Evolutionary conservation across 805 yeast genomes (phyloP).

Genomic region (Wickerhamomyces hampshirensis): DNA sequence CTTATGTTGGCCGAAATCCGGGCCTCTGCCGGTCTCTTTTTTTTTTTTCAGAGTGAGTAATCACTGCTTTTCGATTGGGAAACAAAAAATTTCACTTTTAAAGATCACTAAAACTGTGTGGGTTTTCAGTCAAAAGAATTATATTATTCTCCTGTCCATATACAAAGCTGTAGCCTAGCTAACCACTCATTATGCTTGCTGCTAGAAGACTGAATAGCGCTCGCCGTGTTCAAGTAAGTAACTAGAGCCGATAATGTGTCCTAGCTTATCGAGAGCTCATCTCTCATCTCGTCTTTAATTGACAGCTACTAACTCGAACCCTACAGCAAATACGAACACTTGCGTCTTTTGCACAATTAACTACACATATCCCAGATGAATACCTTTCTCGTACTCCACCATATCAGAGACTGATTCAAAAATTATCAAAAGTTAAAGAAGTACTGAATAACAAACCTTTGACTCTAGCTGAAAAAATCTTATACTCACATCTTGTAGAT

Average conservation of each 20-base stretch:
- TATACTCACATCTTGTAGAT: slow-evolving; percentile 86
- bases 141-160: background rate
- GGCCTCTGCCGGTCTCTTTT: too few relatives aligned
- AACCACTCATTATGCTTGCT: slow-evolving; percentile 8
- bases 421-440: slow-evolving; percentile 56
- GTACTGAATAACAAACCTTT: slow-evolving; percentile 70
- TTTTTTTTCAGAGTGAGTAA: slow-evolving; percentile 9
- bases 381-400: slow-evolving; percentile 80
- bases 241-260: too few relatives aligned
- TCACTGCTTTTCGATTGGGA: slow-evolving; percentile 12
- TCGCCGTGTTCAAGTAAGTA: slow-evolving; percentile 13
- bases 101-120: background rate
- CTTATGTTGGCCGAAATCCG: too few relatives aligned
- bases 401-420: slow-evolving; percentile 65
- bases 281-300: background rate
- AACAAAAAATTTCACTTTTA: background rate
- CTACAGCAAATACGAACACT: slow-evolving; percentile 14
- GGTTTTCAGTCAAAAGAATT: background rate
- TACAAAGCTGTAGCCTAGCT: too few relatives aligned
- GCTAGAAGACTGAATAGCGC: slow-evolving; percentile 8
- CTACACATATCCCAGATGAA: slow-evolving; percentile 44
- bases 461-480: slow-evolving; percentile 90
- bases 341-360: slow-evolving; percentile 20
- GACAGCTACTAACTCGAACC: slow-evolving; percentile 1
- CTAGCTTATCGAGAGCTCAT: too few relatives aligned